Evolutionary conservation across 768 basidiomycete species (phyloP).

Genomic region (Russula compacta): DNA sequence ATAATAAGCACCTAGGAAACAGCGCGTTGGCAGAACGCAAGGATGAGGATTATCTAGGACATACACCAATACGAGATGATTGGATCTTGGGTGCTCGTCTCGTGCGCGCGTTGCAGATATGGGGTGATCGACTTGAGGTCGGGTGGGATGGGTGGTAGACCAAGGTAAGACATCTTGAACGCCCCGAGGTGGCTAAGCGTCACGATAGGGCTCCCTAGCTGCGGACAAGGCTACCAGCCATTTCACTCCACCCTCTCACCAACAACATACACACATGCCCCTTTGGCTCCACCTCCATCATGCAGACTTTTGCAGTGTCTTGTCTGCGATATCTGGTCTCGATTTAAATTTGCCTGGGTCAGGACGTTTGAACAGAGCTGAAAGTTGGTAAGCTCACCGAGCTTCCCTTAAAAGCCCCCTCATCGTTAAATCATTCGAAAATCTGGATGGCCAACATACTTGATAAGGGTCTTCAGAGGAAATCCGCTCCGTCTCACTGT

Average conservation of each 20-base stretch:
- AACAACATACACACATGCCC: not conserved
- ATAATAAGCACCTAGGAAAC: constrained; percentile 71
- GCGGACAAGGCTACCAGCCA: too few species aligned
- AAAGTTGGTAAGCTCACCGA: not conserved
- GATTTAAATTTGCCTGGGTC: not conserved
- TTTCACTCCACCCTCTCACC: not conserved
- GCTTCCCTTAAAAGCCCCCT: not conserved
- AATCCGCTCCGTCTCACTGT: not conserved
- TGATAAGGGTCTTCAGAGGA: not conserved
- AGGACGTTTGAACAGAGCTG: not conserved
- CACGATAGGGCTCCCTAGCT: too few species aligned
- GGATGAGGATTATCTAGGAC: constrained; percentile 25
- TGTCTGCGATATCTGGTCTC: not conserved
- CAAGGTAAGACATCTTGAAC: constrained; percentile 30
- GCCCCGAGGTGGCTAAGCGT: too few species aligned
- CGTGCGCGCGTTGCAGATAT: constrained; percentile 84
- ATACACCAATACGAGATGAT: constrained; percentile 94
- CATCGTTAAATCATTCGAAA: not conserved
- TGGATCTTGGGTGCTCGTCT: constrained; percentile 74
- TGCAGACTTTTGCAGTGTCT: not conserved
- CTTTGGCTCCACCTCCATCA: not conserved
- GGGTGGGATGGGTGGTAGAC: constrained; percentile 49
- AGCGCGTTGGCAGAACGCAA: constrained; percentile 5
- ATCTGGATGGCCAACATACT: not conserved
- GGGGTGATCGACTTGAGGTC: constrained; percentile 64